phyloP scores from a whole-genome alignment of 345 rosid genomes.

The Syzygium aromaticum region DNA sequence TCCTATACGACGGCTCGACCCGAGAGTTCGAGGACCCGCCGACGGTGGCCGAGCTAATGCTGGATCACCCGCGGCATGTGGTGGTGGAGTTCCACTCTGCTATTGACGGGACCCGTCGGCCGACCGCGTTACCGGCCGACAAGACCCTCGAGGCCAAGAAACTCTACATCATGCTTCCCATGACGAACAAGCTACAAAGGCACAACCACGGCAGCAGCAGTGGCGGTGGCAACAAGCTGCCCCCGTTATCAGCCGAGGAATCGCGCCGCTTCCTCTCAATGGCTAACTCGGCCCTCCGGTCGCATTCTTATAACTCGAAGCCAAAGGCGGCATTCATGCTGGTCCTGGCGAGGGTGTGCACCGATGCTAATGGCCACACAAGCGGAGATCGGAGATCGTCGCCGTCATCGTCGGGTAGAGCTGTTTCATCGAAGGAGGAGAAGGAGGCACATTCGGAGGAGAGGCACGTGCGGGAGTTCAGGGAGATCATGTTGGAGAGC shows the following conservation, averaged over 20 bases:
- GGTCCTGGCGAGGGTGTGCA: constrained; percentile 29
- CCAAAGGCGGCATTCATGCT: constrained; percentile 26
- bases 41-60: constrained; percentile 42
- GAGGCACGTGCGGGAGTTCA: constrained; percentile 1
- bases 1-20: constrained; percentile 18
- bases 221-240: constrained; percentile 18
- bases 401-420: not conserved
- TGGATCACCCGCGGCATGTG: constrained; percentile 36
- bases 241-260: constrained; percentile 35
- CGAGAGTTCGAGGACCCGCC: constrained; percentile 13
- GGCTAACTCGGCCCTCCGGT: constrained; percentile 36
- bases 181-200: constrained; percentile 4
- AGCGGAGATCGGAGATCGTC: not conserved
- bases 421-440: not conserved
- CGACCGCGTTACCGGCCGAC: constrained; percentile 35
- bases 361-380: not conserved
- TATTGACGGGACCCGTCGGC: constrained; percentile 7
- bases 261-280: constrained; percentile 25
- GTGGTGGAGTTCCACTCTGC: constrained; percentile 1
- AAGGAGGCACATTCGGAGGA: constrained; percentile 5
- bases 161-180: constrained; percentile 49
- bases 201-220: constrained; percentile 11
- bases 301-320: constrained; percentile 12
- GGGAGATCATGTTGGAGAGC: constrained; percentile 8
- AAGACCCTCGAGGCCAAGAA: constrained; percentile 38